Base-by-base conservation (phyloP, 257 asterid species). In the Nicotiana attenuata region DNA sequence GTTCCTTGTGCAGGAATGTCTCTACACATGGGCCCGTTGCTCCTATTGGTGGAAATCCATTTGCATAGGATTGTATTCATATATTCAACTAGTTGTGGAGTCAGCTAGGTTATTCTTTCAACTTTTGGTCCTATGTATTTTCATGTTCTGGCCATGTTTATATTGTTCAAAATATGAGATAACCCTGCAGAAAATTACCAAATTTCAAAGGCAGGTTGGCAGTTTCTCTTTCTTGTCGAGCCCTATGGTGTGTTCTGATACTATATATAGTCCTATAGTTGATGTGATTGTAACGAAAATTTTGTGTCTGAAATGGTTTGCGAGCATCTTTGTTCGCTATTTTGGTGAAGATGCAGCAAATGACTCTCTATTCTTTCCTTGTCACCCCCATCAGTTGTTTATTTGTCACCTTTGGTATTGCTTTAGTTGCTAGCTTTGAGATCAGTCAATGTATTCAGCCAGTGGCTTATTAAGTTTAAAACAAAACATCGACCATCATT, bases 21-120 rank as follows among this genome's bases (percentile, higher is more conserved):
- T 89, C 89, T 33, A 83, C 89, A 63, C 90, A 89, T 81, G 97
- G 96, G 80, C 92, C 88, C 41, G 91, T 89, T 80, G 93, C 93
- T 24, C 87, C 95, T 24, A 84, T 89, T 63, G 94, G 94, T 65
- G 95, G 97, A 81, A 92, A 94, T 75, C 98, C 98, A 19, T 94
- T 94, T 75, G 94, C 95, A 16, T 92, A 89, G 87, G 11, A 64
- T 41, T 47, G 78, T 73, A 45, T 65, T 65, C 47, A 7, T 65
- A 24, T 16, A 66, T 22, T 73, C 61, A 73, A 24, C 38, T 73
- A 73, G 61, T 73, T 47, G 78, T 73, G 50, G 78, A 14, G 24
- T 73, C 78, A 22, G 41, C 78, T 73, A 47, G 78, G 15, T 24
- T 55, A 47, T 73, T 47, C 38, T 73, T 71, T 73, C 61, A 47